phyloP scores from a whole-genome alignment of 345 rosid species.

The Kandelia obovata region DNA sequence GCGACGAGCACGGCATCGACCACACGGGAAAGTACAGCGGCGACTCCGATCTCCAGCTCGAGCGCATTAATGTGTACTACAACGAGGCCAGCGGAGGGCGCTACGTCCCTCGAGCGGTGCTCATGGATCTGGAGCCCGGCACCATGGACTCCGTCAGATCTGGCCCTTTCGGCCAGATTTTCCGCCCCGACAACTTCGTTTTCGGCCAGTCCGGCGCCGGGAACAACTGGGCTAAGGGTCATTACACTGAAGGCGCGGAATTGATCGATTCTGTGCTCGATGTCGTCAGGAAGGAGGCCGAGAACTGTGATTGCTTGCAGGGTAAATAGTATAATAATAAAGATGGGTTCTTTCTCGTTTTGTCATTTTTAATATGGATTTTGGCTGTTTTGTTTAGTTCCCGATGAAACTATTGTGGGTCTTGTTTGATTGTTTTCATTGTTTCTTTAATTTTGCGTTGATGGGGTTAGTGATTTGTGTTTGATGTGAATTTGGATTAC shows the following conservation, averaged over 20 bases:
- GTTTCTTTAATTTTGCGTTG: too few relatives aligned
- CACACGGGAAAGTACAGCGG: neutral
- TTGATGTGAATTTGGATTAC: too few relatives aligned
- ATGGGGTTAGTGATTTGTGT: too few relatives aligned
- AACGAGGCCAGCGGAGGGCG: conserved; percentile 2
- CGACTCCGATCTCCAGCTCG: conserved; percentile 11
- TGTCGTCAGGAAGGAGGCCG: conserved; percentile 6
- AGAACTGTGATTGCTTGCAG: conserved; percentile 5
- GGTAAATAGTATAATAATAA: neutral
- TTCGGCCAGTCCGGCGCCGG: conserved; percentile 8
- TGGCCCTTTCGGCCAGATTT: conserved; percentile 7
- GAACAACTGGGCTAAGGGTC: conserved; percentile 3
- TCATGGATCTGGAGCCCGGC: conserved; percentile 12
- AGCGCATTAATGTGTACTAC: conserved; percentile 12
- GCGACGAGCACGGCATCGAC: conserved; percentile 9
- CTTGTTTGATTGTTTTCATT: too few relatives aligned
- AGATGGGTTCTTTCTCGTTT: too few relatives aligned
- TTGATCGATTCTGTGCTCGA: conserved; percentile 3
- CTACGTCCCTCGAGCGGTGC: conserved; percentile 9
- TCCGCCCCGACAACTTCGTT: neutral
- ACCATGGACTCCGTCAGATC: conserved; percentile 9
- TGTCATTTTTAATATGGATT: too few relatives aligned
- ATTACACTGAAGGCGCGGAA: conserved; percentile 1
- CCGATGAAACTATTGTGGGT: too few relatives aligned
- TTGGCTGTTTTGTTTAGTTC: too few relatives aligned